These are phyloP conservation scores for Emydomyces testavorans DNA, from an alignment of 2,329 filamentous ascomycete genomes.

Conservation along the genomic window DNA sequence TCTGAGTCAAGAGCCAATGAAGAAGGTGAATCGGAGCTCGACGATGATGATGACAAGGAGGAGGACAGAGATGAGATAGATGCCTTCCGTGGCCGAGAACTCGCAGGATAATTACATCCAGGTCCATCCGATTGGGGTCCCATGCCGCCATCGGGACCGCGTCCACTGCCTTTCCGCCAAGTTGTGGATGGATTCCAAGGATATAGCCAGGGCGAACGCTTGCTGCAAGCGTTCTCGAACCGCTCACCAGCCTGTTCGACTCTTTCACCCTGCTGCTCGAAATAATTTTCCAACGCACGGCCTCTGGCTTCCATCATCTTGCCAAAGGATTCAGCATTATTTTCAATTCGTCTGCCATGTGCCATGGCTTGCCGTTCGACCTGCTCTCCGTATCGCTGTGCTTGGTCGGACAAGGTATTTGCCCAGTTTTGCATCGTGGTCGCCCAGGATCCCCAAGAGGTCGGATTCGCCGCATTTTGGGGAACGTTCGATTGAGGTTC, in stretches of 20 bases:
- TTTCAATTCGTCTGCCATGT: conserved; percentile 27
- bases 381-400: conserved; percentile 32
- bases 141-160: not conserved
- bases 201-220: conserved; percentile 4
- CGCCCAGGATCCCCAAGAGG: conserved; percentile 1
- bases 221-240: conserved; percentile 1
- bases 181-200: conserved; percentile 2
- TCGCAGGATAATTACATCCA: not conserved
- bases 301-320: conserved; percentile 32
- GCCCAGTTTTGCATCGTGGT: conserved; percentile 22
- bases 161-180: not conserved
- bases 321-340: conserved; percentile 29
- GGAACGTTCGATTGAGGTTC: not conserved
- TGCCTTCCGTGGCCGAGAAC: conserved; percentile 1
- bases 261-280: conserved; percentile 30
- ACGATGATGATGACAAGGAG: conserved; percentile 14
- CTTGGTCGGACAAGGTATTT: conserved; percentile 27
- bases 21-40: conserved; percentile 5
- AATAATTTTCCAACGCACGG: conserved; percentile 27
- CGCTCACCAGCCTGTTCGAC: conserved; percentile 20
- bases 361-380: conserved; percentile 27
- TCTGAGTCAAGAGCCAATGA: conserved; percentile 10
- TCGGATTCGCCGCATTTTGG: not conserved
- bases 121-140: not conserved
- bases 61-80: conserved; percentile 15